Evolutionary conservation across 495 filamentous ascomycete species (phyloP).

Genomic region (Penicillium pulvis): DNA sequence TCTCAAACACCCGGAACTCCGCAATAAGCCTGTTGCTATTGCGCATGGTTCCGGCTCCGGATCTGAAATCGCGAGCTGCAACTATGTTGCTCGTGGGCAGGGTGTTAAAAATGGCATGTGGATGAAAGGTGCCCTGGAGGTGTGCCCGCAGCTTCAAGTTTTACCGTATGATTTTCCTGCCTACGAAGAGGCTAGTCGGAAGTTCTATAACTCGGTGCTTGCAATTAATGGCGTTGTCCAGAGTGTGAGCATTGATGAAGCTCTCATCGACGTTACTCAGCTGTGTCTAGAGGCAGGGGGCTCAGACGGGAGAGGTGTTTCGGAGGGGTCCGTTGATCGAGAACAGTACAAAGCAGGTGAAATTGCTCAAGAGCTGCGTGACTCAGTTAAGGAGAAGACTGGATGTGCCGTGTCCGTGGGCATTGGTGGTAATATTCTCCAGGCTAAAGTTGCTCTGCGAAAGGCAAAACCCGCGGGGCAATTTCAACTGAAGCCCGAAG

Average conservation of each 20-base stretch:
- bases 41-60: constrained; percentile 79
- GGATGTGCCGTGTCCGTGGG: constrained; percentile 91
- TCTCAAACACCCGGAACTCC: constrained; percentile 71
- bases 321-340: constrained; percentile 72
- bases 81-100: constrained; percentile 82
- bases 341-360: constrained; percentile 82
- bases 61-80: constrained; percentile 96
- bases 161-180: constrained; percentile 91
- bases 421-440: constrained; percentile 86
- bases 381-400: constrained; percentile 69
- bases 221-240: constrained; percentile 79
- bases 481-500: constrained; percentile 79
- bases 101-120: constrained; percentile 98
- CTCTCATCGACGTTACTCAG: constrained; percentile 74
- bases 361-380: constrained; percentile 67
- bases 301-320: constrained; percentile 65
- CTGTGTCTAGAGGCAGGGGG: constrained; percentile 67
- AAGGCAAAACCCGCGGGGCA: constrained; percentile 96
- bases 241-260: constrained; percentile 96
- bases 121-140: constrained; percentile 86
- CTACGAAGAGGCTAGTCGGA: constrained; percentile 88
- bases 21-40: constrained; percentile 83
- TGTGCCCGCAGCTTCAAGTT: constrained; percentile 83
- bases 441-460: constrained; percentile 85
- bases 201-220: constrained; percentile 86